Conservation (phyloP, 768 basidiomycete genomes). For the Lentinula lateritia region DNA sequence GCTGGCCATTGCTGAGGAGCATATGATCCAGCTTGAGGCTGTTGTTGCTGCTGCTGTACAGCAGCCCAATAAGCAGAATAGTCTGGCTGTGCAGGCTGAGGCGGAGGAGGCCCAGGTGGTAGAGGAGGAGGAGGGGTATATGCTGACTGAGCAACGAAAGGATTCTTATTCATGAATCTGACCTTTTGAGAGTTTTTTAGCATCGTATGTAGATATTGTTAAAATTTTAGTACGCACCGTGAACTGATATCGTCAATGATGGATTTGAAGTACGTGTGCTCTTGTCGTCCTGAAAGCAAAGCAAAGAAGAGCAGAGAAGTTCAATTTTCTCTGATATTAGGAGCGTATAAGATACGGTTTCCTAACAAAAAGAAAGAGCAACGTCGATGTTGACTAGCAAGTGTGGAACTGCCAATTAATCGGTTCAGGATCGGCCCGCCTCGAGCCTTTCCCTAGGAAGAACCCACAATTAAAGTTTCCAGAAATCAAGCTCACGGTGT, state of each 20-base stretch:
- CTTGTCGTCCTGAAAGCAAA: not conserved
- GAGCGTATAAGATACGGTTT: not conserved
- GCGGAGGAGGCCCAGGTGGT: conserved; percentile 75
- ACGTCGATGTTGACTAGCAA: not conserved
- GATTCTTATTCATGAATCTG: conserved; percentile 73
- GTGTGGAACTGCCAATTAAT: too few relatives aligned
- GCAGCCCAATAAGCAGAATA: conserved; percentile 77
- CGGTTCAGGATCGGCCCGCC: too few relatives aligned
- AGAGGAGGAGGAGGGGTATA: conserved; percentile 70
- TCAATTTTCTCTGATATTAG: not conserved
- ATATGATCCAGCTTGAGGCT: conserved; percentile 32
- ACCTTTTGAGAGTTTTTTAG: not conserved
- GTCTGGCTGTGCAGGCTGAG: conserved; percentile 62
- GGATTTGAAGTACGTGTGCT: not conserved
- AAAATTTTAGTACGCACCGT: not conserved
- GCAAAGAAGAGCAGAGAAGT: not conserved
- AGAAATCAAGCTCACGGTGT: too few relatives aligned
- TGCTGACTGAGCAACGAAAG: conserved; percentile 64
- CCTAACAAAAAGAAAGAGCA: not conserved
- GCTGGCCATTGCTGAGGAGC: conserved; percentile 62
- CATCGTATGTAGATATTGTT: not conserved
- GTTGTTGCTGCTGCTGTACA: conserved; percentile 34
- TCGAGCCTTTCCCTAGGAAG: too few relatives aligned
- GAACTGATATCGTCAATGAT: not conserved
- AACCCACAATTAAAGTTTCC: too few relatives aligned